These are phyloP conservation scores for Xylaria sp. DNA, from an alignment of 2,329 filamentous ascomycete species.

Conservation along the genomic window DNA sequence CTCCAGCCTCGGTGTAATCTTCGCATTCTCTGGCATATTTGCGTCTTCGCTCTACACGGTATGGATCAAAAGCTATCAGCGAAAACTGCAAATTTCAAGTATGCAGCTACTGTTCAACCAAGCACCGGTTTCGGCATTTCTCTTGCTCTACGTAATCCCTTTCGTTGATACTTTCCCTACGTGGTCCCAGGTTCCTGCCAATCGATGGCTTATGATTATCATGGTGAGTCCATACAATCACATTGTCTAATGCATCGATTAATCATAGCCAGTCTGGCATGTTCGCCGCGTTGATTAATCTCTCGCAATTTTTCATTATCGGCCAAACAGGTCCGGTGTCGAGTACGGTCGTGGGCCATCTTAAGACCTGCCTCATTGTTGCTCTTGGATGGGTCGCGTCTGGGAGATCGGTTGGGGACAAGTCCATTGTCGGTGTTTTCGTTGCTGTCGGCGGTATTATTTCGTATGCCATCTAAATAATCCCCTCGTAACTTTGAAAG, in stretches of 20 bases:
- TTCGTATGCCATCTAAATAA: slow-evolving; percentile 56
- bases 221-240: slow-evolving; percentile 57
- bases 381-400: slow-evolving; percentile 69
- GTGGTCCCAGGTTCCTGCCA: slow-evolving; percentile 62
- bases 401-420: slow-evolving; percentile 66
- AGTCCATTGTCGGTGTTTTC: slow-evolving; percentile 65
- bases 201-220: slow-evolving; percentile 68
- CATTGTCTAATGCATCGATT: slow-evolving; percentile 36
- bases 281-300: slow-evolving; percentile 73
- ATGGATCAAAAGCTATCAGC: slow-evolving; percentile 74
- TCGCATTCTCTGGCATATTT: slow-evolving; percentile 72
- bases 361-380: slow-evolving; percentile 75
- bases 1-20: slow-evolving; percentile 68
- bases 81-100: slow-evolving; percentile 72
- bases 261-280: slow-evolving; percentile 63
- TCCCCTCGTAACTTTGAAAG: background rate
- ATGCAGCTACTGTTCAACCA: slow-evolving; percentile 78
- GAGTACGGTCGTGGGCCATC: slow-evolving; percentile 73
- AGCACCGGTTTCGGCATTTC: slow-evolving; percentile 69
- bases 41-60: slow-evolving; percentile 76
- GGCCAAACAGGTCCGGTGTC: slow-evolving; percentile 71
- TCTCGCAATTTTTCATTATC: slow-evolving; percentile 72
- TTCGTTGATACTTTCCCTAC: slow-evolving; percentile 72
- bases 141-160: slow-evolving; percentile 73
- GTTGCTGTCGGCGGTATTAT: slow-evolving; percentile 68